Base-by-base conservation (phyloP, 495 filamentous ascomycete species). In the Penicillium taxi region DNA sequence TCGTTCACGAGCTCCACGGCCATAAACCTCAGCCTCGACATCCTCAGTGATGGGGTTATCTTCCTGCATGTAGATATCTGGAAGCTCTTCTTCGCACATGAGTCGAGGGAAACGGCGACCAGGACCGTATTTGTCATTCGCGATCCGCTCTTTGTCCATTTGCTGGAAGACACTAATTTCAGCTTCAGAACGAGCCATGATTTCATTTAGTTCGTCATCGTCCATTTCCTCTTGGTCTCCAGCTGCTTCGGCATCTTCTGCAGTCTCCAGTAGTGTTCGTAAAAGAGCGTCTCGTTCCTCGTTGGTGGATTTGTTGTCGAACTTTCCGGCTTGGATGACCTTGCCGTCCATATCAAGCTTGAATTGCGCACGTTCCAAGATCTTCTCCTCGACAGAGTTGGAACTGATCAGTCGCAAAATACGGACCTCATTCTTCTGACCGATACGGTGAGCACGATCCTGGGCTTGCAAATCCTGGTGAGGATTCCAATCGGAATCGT, bases 331-430 rank as follows among this genome's bases (percentile, higher is more conserved):
- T 57, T 98, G 91, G 44, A 98, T 98, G 50, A 98, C 88, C 67
- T 98, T 98, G 56, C 91, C 93, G 55, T 98, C 91, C 80, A 98
- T 94, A 57, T 96, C 90, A 35, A 98, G 76, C 73, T 98, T 98
- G 70, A 80, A 98, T 54, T 95, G 82, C 1, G 91, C 91, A 44
- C 90, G 84, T 64, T 96, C 93, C 23, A 98, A 67, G 55, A 98
- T 98, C 69, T 96, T 95, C 62, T 98, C 91, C 63, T 98, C 91
- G 12, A 98, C 86, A 1, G 93, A 96, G 48, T 94, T 93, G 4
- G 87, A 90, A 44, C 81, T 95, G 59, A 98, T 98, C 25, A 98
- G 70, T 49, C 91, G 78, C 44, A 98, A 65, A 52, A 98, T 98
- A 19, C 91, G 84, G 22, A 98, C 91, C 64, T 98, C 91, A 53